phyloP scores from a whole-genome alignment of 2,329 filamentous ascomycete genomes.

The Fonsecaea multimorphosa region DNA sequence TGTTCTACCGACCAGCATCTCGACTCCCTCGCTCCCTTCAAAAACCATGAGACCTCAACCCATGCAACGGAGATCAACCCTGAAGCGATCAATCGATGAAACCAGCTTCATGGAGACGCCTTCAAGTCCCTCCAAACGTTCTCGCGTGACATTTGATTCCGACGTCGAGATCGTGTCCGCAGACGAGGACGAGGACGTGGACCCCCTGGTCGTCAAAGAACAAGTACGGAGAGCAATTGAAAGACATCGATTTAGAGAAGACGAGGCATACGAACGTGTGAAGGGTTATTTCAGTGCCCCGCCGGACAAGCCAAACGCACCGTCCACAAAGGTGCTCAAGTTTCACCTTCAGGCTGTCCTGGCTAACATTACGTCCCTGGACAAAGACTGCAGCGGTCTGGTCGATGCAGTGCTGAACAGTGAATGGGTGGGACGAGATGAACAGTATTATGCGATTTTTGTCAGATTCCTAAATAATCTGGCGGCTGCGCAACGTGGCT shows the following conservation, averaged over 20 bases:
- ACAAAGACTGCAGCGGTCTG: conserved; percentile 63
- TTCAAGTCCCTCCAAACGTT: conserved; percentile 49
- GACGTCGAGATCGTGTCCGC: conserved; percentile 45
- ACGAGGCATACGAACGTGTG: conserved; percentile 62
- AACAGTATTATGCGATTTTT: conserved; percentile 63
- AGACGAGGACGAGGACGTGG: conserved; percentile 39
- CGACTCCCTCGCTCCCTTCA: conserved; percentile 23
- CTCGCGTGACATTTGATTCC: conserved; percentile 52
- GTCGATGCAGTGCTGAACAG: conserved; percentile 64
- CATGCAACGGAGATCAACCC: conserved; percentile 32
- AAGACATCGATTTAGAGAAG: conserved; percentile 59
- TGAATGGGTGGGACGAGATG: conserved; percentile 67
- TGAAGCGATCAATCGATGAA: conserved; percentile 40
- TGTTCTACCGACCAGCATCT: conserved; percentile 31
- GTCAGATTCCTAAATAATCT: conserved; percentile 66
- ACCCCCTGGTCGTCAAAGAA: conserved; percentile 59
- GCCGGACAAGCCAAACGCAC: conserved; percentile 56
- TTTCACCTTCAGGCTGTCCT: conserved; percentile 66
- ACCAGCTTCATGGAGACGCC: conserved; percentile 34
- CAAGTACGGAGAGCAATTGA: conserved; percentile 66
- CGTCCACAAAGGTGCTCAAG: conserved; percentile 59
- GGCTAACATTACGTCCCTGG: conserved; percentile 61
- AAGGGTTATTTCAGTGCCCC: conserved; percentile 59
- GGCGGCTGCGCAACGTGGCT: conserved; percentile 81
- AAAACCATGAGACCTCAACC: conserved; percentile 28